Percentiles rank a stretch among this genome's conserved stretches.
Evolutionary conservation across 2,329 filamentous ascomycete species (phyloP).

Genomic region (Diaporthe ilicicola): DNA sequence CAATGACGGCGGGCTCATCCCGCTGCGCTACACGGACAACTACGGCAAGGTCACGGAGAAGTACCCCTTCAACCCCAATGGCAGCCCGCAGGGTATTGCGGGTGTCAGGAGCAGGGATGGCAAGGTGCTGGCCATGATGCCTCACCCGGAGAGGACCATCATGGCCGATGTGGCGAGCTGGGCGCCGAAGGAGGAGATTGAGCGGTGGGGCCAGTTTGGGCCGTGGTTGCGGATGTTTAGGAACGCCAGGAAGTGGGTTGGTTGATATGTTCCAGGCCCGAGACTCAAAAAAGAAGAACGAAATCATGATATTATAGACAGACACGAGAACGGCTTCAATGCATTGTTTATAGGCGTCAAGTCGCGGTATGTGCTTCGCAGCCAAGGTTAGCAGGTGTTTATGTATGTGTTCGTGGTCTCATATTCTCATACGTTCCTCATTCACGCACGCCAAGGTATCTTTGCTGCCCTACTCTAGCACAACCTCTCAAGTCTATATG

Average conservation of each 20-base stretch:
- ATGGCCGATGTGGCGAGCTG: conserved; percentile 82
- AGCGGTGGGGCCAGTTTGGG: conserved; percentile 81
- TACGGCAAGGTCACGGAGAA: conserved; percentile 75
- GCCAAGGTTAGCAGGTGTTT: neutral
- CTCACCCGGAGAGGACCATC: conserved; percentile 90
- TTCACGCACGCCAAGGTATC: conserved; percentile 26
- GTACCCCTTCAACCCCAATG: conserved; percentile 92
- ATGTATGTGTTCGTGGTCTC: conserved; percentile 9
- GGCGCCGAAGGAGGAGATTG: conserved; percentile 64
- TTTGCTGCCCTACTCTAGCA: conserved; percentile 17
- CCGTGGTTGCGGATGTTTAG: conserved; percentile 89
- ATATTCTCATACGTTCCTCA: conserved; percentile 6
- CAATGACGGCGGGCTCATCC: conserved; percentile 73
- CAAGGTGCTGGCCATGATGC: conserved; percentile 88
- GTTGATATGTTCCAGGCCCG: conserved; percentile 47
- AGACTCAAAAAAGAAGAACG: neutral
- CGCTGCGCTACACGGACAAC: conserved; percentile 89
- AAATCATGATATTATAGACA: neutral
- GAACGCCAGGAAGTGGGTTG: conserved; percentile 89
- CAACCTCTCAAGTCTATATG: neutral
- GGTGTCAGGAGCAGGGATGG: conserved; percentile 81
- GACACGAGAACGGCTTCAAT: neutral
- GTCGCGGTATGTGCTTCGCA: neutral
- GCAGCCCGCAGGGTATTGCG: conserved; percentile 82
- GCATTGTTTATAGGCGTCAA: neutral